A percentile compares a stretch with the other conserved stretches of the same genome.
These are phyloP conservation scores for Phylloporus sp. DNA, from an alignment of 768 basidiomycete genomes.

Conservation along the genomic window DNA sequence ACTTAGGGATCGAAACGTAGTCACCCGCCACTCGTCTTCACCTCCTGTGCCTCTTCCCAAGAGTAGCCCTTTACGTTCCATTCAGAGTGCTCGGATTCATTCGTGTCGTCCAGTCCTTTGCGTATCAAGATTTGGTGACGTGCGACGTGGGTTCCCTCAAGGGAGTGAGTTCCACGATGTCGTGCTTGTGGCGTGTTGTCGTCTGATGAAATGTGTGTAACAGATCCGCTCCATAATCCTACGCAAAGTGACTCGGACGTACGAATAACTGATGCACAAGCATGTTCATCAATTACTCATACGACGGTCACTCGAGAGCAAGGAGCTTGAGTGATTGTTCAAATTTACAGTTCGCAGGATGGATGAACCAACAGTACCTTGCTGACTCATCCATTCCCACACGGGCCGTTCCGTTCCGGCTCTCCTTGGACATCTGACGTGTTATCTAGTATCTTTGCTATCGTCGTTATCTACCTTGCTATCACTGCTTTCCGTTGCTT, in stretches of 20 bases:
- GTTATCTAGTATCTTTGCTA: too few species aligned
- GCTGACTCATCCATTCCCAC: neutral
- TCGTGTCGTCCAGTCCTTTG: constrained; percentile 3
- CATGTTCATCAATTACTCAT: neutral
- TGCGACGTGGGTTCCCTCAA: neutral
- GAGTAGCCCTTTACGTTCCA: too few species aligned
- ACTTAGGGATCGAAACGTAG: too few species aligned
- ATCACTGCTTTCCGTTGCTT: too few species aligned
- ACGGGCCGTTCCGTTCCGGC: neutral
- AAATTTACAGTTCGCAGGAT: neutral
- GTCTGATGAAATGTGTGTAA: too few species aligned
- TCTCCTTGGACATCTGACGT: too few species aligned
- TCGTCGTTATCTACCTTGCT: too few species aligned
- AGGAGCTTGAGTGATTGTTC: neutral
- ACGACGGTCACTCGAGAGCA: constrained; percentile 6
- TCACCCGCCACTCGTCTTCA: too few species aligned
- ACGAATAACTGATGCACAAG: constrained; percentile 6
- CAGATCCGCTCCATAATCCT: neutral
- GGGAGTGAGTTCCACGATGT: constrained; percentile 2
- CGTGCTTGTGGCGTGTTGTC: too few species aligned
- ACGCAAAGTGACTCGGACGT: constrained; percentile 8
- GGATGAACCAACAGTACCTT: too few species aligned
- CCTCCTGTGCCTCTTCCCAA: too few species aligned
- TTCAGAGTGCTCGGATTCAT: neutral
- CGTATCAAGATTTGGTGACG: neutral